Evolutionary conservation across 805 yeast species (phyloP).

Genomic region (Spathaspora sp.): DNA sequence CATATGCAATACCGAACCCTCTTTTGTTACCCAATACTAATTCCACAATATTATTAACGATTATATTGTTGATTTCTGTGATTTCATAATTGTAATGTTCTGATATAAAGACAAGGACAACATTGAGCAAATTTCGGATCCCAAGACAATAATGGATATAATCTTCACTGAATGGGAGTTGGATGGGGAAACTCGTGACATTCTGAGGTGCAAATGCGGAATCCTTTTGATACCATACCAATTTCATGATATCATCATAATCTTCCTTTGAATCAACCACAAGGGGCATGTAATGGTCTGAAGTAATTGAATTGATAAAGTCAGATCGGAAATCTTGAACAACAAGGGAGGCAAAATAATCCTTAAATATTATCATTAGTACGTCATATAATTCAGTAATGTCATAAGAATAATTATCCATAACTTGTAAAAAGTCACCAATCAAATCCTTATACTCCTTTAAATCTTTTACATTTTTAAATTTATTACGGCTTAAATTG

Average conservation of each 20-base stretch:
- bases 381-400: constrained; percentile 59
- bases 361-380: constrained; percentile 53
- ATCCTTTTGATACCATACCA: constrained; percentile 66
- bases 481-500: constrained; percentile 39
- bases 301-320: constrained; percentile 59
- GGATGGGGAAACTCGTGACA: constrained; percentile 42
- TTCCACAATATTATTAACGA: constrained; percentile 62
- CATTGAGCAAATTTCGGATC: constrained; percentile 59
- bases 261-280: constrained; percentile 56
- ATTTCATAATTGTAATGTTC: constrained; percentile 63
- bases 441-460: constrained; percentile 56
- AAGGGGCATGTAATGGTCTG: constrained; percentile 89
- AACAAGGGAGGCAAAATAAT: constrained; percentile 54
- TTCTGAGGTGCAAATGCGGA: constrained; percentile 42
- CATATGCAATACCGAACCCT: constrained; percentile 55
- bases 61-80: constrained; percentile 53
- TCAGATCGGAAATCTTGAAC: constrained; percentile 54
- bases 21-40: constrained; percentile 50
- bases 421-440: constrained; percentile 69
- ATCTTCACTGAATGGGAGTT: constrained; percentile 78
- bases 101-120: constrained; percentile 60
- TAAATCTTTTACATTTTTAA: constrained; percentile 39
- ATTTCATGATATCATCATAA: constrained; percentile 58
- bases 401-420: constrained; percentile 69
- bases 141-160: constrained; percentile 85